phyloP scores from a whole-genome alignment of 2,329 filamentous ascomycete genomes.

The Apiospora pterosperma region DNA sequence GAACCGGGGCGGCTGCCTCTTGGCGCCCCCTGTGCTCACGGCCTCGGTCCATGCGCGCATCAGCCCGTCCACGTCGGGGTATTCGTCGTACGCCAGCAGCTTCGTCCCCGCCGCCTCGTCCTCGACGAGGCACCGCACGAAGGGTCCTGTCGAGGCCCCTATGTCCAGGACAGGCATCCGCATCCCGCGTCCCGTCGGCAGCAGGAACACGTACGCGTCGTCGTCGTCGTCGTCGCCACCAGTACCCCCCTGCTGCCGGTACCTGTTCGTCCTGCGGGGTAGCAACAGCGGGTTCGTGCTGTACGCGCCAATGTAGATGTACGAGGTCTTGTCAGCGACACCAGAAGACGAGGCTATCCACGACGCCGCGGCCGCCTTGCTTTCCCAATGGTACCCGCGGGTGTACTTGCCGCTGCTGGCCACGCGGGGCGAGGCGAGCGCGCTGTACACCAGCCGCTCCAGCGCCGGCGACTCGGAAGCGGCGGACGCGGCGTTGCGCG shows the following conservation, averaged over 20 bases:
- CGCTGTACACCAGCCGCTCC: slow-evolving; percentile 14
- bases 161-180: slow-evolving; percentile 38
- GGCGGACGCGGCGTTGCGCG: slow-evolving; percentile 15
- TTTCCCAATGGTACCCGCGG: slow-evolving; percentile 13
- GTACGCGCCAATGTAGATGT: slow-evolving; percentile 30
- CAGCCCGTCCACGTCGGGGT: slow-evolving; percentile 29
- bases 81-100: slow-evolving; percentile 41
- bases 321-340: slow-evolving; percentile 15
- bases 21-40: slow-evolving; percentile 23
- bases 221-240: slow-evolving; percentile 14
- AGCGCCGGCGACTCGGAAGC: slow-evolving; percentile 13
- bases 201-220: slow-evolving; percentile 27
- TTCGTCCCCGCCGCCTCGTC: slow-evolving; percentile 35
- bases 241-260: not conserved
- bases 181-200: slow-evolving; percentile 21
- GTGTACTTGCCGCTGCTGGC: slow-evolving; percentile 12
- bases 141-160: slow-evolving; percentile 35
- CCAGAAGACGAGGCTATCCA: slow-evolving; percentile 7
- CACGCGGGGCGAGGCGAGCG: slow-evolving; percentile 7
- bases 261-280: slow-evolving; percentile 18
- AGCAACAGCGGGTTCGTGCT: slow-evolving; percentile 25
- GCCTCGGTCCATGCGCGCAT: slow-evolving; percentile 31
- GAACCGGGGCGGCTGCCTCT: slow-evolving; percentile 9
- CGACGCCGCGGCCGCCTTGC: slow-evolving; percentile 19
- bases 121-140: slow-evolving; percentile 40